A percentile compares a stretch with the other conserved stretches of the same genome.
These are phyloP conservation scores for Pythium dissimile DNA, from an alignment of 352 stramenopile genomes.

Conservation along the genomic window DNA sequence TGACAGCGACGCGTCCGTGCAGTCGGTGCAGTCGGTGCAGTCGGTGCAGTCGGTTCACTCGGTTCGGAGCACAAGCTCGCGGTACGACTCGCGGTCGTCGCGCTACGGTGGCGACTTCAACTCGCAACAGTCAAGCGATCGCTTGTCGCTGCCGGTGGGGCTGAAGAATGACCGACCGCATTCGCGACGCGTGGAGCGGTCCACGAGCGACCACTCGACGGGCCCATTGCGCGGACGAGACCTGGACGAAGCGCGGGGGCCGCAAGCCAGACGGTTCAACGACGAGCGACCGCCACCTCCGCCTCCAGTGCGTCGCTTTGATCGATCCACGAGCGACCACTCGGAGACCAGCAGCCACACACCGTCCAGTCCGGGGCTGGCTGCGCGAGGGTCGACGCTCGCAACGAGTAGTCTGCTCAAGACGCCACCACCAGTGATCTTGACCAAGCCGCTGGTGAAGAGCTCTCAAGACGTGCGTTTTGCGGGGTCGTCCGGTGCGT, in stretches of 20 bases:
- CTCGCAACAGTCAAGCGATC: slow-evolving; percentile 13
- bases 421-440: slow-evolving; percentile 19
- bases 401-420: slow-evolving; percentile 9
- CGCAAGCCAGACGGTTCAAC: neutral
- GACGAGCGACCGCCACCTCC: slow-evolving; percentile 4
- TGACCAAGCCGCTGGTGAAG: slow-evolving; percentile 25
- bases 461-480: slow-evolving; percentile 54
- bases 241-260: neutral
- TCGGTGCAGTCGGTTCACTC: slow-evolving; percentile 17
- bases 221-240: neutral
- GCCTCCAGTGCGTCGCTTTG: neutral
- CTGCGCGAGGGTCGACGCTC: slow-evolving; percentile 14
- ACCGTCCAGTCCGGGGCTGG: neutral
- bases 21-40: slow-evolving; percentile 13
- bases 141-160: slow-evolving; percentile 3
- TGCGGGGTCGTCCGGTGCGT: too few species aligned
- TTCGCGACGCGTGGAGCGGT: slow-evolving; percentile 6
- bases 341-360: slow-evolving; percentile 4
- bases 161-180: slow-evolving; percentile 8
- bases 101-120: slow-evolving; percentile 5
- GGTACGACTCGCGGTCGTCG: slow-evolving; percentile 15
- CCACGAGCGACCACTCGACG: slow-evolving; percentile 6
- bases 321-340: slow-evolving; percentile 20
- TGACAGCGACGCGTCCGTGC: slow-evolving; percentile 25
- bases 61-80: slow-evolving; percentile 19